A percentile compares a stretch with the other conserved stretches of the same genome.
phyloP scores from a whole-genome alignment of 2,329 filamentous ascomycete genomes.

The Colletotrichum theobromicola region DNA sequence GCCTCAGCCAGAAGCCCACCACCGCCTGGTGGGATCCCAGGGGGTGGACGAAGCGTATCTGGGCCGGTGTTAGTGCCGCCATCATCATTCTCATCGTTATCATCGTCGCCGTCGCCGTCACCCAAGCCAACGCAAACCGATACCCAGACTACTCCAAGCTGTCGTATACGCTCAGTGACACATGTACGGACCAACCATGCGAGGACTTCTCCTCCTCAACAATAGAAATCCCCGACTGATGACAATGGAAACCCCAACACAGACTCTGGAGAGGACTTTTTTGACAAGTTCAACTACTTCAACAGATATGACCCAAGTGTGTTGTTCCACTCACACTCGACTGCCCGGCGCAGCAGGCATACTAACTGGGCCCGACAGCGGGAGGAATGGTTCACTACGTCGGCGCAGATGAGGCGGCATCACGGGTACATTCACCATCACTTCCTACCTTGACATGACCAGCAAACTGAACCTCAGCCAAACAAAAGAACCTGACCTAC shows the following conservation, averaged over 20 bases:
- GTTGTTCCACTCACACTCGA: conserved; percentile 23
- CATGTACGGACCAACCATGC: conserved; percentile 42
- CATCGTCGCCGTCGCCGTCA: conserved; percentile 51
- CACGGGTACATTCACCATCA: conserved; percentile 39
- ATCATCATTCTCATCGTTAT: conserved; percentile 53
- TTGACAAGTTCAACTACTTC: conserved; percentile 61
- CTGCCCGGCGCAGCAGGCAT: background rate
- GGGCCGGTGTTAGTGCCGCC: conserved; percentile 45
- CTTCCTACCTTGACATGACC: background rate
- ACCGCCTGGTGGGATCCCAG: conserved; percentile 47
- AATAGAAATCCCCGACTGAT: conserved; percentile 6
- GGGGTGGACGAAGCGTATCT: conserved; percentile 59
- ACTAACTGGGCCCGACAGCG: conserved; percentile 30
- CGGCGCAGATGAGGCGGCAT: conserved; percentile 42
- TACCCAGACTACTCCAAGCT: conserved; percentile 56
- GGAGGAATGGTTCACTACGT: conserved; percentile 61
- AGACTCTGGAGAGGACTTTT: conserved; percentile 57
- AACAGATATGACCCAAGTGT: conserved; percentile 53
- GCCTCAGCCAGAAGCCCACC: background rate
- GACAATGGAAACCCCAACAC: background rate
- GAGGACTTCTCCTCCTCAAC: too few species aligned
- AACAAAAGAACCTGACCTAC: conserved; percentile 67
- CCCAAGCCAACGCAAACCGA: conserved; percentile 39
- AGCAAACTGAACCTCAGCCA: background rate
- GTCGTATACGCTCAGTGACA: conserved; percentile 53